phyloP scores from a whole-genome alignment of 108 stramenopile genomes.

The Mediolabrus comicus region DNA sequence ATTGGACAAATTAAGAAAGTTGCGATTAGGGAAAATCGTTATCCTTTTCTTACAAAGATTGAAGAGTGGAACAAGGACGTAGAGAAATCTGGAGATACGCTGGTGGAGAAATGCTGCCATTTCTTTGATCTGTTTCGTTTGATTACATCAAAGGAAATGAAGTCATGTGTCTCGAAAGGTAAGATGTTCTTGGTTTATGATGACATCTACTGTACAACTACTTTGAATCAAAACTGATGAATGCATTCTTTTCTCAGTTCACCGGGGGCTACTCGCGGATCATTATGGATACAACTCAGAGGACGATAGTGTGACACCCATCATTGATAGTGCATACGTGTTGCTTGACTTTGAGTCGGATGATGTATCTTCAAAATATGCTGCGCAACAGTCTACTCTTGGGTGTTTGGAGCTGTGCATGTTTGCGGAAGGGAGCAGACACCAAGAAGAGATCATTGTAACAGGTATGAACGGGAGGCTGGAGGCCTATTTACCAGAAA shows the following conservation, averaged over 20 bases:
- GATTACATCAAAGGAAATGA: slow-evolving; percentile 72
- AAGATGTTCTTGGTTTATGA: background rate
- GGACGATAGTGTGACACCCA: slow-evolving; percentile 49
- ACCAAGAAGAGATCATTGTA: slow-evolving; percentile 88
- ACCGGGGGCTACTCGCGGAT: slow-evolving; percentile 71
- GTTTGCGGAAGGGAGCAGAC: slow-evolving; percentile 83
- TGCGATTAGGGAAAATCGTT: slow-evolving; percentile 83
- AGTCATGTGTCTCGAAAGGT: slow-evolving; percentile 47
- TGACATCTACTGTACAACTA: background rate
- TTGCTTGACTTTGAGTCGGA: slow-evolving; percentile 58
- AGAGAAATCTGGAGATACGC: slow-evolving; percentile 71
- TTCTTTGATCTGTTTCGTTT: slow-evolving; percentile 87
- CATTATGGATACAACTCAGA: slow-evolving; percentile 34
- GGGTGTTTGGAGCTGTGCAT: slow-evolving; percentile 85
- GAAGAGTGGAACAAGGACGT: slow-evolving; percentile 80
- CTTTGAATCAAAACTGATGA: background rate
- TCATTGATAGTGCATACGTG: slow-evolving; percentile 84
- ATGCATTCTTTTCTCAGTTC: slow-evolving; percentile 34
- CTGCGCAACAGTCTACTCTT: slow-evolving; percentile 38
- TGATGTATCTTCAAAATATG: slow-evolving; percentile 1
- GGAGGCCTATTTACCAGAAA: slow-evolving; percentile 86
- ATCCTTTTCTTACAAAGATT: slow-evolving; percentile 80
- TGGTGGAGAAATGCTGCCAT: slow-evolving; percentile 88
- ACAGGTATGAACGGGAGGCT: slow-evolving; percentile 82
- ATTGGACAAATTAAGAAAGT: slow-evolving; percentile 81